phyloP scores from a whole-genome alignment of 164 flowering plant species.

The Magnolia kwangsiensis region DNA sequence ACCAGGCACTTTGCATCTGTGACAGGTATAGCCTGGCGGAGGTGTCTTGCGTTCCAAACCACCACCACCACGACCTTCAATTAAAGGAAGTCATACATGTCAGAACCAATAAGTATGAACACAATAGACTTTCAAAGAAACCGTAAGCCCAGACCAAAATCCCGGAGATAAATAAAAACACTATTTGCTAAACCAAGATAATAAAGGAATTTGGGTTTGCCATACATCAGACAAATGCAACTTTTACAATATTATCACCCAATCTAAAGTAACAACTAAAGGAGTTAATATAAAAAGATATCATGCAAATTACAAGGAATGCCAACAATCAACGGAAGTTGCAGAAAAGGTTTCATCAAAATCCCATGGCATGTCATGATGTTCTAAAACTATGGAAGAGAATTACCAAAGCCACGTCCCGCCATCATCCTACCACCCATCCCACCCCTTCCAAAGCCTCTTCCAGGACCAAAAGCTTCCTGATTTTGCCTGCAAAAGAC shows the following conservation, averaged over 20 bases:
- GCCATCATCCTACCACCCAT: constrained; percentile 71
- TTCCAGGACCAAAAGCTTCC: constrained; percentile 68
- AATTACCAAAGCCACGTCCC: constrained; percentile 80
- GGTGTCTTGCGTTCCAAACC: constrained; percentile 81
- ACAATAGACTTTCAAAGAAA: neutral
- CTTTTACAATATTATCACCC: too few relatives aligned
- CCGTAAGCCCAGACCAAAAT: neutral
- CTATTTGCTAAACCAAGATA: neutral
- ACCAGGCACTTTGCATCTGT: constrained; percentile 96
- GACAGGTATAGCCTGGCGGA: constrained; percentile 88
- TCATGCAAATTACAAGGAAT: neutral
- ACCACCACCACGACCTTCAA: constrained; percentile 36
- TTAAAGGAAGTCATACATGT: neutral
- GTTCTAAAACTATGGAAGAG: neutral
- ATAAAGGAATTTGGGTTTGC: neutral
- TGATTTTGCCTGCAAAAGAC: constrained; percentile 52
- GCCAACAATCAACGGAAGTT: neutral
- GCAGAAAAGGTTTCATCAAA: neutral
- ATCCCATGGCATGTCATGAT: neutral
- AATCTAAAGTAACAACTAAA: neutral
- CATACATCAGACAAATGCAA: too few relatives aligned
- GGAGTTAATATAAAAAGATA: neutral
- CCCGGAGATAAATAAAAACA: neutral
- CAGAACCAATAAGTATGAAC: neutral
- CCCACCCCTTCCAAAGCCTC: constrained; percentile 90